Evolutionary conservation across 2,329 filamentous ascomycete species (phyloP).

Genomic region (Beauveria rudraprayagi): DNA sequence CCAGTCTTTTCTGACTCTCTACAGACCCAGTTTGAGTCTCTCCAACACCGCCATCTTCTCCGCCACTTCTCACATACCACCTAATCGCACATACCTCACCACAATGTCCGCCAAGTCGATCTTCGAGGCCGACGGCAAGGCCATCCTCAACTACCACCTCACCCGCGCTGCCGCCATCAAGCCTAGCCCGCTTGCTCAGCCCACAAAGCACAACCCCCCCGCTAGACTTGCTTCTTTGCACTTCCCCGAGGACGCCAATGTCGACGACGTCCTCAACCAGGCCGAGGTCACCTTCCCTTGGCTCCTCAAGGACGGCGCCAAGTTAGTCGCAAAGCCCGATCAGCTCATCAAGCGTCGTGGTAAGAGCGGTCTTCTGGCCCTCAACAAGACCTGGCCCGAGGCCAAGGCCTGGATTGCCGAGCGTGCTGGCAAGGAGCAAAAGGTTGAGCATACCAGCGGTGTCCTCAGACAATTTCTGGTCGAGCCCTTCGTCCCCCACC

Average conservation of each 20-base stretch:
- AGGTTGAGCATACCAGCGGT: slow-evolving; percentile 87
- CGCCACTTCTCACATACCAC: slow-evolving; percentile 16
- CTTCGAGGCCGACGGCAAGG: slow-evolving; percentile 98
- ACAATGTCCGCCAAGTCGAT: slow-evolving; percentile 73
- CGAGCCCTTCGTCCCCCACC: slow-evolving; percentile 96
- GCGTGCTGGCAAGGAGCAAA: slow-evolving; percentile 82
- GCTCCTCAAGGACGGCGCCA: slow-evolving; percentile 74
- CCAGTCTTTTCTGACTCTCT: slow-evolving; percentile 8
- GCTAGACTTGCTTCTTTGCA: slow-evolving; percentile 84
- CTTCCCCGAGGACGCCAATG: slow-evolving; percentile 82
- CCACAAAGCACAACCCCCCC: slow-evolving; percentile 84
- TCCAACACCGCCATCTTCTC: not conserved
- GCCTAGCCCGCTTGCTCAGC: slow-evolving; percentile 81
- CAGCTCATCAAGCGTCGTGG: slow-evolving; percentile 99
- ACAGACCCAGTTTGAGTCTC: not conserved
- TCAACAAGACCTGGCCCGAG: slow-evolving; percentile 97
- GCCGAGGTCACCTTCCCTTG: slow-evolving; percentile 96
- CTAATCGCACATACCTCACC: slow-evolving; percentile 20
- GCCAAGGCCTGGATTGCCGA: slow-evolving; percentile 89
- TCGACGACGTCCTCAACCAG: slow-evolving; percentile 82
- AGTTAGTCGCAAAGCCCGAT: slow-evolving; percentile 98
- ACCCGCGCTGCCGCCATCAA: slow-evolving; percentile 96
- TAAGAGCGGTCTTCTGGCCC: slow-evolving; percentile 90
- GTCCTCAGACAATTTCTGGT: slow-evolving; percentile 92
- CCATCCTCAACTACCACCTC: slow-evolving; percentile 99